These are phyloP conservation scores for Celoporthe dispersa DNA, from an alignment of 2,329 filamentous ascomycete genomes.

Conservation along the genomic window DNA sequence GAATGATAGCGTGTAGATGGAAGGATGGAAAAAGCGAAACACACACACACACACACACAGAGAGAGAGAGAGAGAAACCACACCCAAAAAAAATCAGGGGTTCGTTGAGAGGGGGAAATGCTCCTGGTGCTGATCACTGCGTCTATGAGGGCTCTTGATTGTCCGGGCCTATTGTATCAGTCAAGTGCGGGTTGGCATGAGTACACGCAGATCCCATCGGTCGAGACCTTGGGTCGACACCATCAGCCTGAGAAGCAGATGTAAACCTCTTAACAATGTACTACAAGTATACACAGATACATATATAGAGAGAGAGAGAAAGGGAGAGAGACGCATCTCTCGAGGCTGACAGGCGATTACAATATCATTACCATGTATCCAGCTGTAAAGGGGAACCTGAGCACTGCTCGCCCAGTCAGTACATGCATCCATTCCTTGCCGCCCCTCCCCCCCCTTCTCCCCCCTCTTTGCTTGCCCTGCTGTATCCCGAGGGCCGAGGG, in stretches of 20 bases:
- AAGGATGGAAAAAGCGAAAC: too few species aligned
- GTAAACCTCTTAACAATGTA: neutral
- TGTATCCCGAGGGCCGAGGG: neutral
- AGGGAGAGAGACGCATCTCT: neutral
- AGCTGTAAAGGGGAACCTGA: neutral
- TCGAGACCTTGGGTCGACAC: neutral
- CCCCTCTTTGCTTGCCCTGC: neutral
- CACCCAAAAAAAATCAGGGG: too few species aligned
- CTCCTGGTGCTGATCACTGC: too few species aligned
- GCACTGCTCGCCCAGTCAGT: conserved; percentile 12
- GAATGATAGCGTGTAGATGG: too few species aligned
- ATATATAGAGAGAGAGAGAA: too few species aligned
- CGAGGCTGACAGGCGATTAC: neutral
- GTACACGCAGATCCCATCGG: too few species aligned
- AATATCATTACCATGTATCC: conserved; percentile 4
- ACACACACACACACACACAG: too few species aligned
- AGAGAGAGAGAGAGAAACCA: too few species aligned
- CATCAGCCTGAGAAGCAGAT: neutral
- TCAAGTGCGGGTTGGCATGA: too few species aligned
- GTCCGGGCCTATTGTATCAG: too few species aligned
- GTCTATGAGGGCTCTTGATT: too few species aligned
- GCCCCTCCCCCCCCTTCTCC: neutral
- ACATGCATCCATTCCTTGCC: neutral
- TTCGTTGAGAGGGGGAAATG: too few species aligned
- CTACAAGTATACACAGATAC: neutral